Conservation (phyloP, 2,329 filamentous ascomycete species). For the Talaromyces sp. region DNA sequence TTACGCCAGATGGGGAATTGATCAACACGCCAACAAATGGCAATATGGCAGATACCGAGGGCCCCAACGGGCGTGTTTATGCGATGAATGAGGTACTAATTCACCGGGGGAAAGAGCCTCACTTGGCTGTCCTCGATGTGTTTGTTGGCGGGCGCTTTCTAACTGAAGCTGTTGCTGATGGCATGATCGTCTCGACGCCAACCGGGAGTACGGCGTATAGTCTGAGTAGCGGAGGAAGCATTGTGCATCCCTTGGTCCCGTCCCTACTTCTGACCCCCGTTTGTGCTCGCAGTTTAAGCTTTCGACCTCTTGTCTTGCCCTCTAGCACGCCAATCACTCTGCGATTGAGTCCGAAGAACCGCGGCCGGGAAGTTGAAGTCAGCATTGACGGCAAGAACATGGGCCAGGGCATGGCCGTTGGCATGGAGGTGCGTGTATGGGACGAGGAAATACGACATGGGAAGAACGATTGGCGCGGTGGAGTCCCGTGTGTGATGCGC, state of each 20-base stretch:
- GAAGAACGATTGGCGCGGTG: slow-evolving; percentile 61
- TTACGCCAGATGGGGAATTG: slow-evolving; percentile 58
- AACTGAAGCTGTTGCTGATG: slow-evolving; percentile 91
- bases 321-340: slow-evolving; percentile 79
- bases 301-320: slow-evolving; percentile 84
- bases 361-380: slow-evolving; percentile 70
- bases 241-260: slow-evolving; percentile 88
- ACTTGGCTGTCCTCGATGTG: slow-evolving; percentile 87
- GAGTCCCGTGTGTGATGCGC: slow-evolving; percentile 87
- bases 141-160: slow-evolving; percentile 84
- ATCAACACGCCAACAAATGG: slow-evolving; percentile 41
- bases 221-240: slow-evolving; percentile 85
- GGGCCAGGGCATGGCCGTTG: slow-evolving; percentile 63
- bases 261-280: slow-evolving; percentile 89
- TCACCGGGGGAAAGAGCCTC: slow-evolving; percentile 83
- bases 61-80: slow-evolving; percentile 44
- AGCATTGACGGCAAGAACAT: slow-evolving; percentile 71
- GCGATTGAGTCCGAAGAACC: slow-evolving; percentile 73
- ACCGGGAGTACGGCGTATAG: slow-evolving; percentile 96
- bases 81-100: slow-evolving; percentile 96
- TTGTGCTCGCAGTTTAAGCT: slow-evolving; percentile 85
- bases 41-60: slow-evolving; percentile 22
- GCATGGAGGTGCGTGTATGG: slow-evolving; percentile 81
- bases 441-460: slow-evolving; percentile 68
- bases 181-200: slow-evolving; percentile 88